phyloP scores from a whole-genome alignment of 306 rosid species.

The Carpinus viminea region DNA sequence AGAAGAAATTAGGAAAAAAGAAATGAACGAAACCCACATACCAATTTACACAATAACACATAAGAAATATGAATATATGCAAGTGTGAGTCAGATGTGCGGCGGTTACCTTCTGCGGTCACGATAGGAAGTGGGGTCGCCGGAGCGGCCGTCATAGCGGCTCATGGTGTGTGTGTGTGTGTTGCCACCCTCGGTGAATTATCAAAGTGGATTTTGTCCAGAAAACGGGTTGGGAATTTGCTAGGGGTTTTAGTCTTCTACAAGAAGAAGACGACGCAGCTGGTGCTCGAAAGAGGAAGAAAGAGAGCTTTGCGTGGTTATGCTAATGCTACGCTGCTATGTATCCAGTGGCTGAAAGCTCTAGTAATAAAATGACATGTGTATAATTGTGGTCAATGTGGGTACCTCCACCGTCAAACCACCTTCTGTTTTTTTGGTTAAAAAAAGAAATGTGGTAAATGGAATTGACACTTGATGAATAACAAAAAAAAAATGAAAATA shows the following conservation, averaged over 20 bases:
- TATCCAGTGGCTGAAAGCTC: background rate
- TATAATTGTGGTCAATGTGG: background rate
- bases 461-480: too few relatives aligned
- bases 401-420: background rate
- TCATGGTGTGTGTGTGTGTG: constrained; percentile 47
- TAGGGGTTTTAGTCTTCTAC: background rate
- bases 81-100: background rate
- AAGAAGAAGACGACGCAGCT: background rate
- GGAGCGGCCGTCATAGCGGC: constrained; percentile 96
- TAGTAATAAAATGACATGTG: background rate
- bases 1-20: background rate
- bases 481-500: too few relatives aligned
- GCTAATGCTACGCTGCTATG: background rate
- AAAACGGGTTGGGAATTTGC: background rate
- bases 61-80: background rate
- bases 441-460: too few relatives aligned
- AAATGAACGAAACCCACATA: background rate
- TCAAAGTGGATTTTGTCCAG: background rate
- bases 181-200: background rate
- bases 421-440: too few relatives aligned
- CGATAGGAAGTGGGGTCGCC: constrained; percentile 92
- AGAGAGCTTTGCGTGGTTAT: background rate
- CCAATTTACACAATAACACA: background rate
- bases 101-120: constrained; percentile 79
- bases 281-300: background rate